A percentile compares a stretch with the other conserved stretches of the same genome.
Conservation (phyloP, 2,329 filamentous ascomycete species). For the Chalaropsis ovoidea region DNA sequence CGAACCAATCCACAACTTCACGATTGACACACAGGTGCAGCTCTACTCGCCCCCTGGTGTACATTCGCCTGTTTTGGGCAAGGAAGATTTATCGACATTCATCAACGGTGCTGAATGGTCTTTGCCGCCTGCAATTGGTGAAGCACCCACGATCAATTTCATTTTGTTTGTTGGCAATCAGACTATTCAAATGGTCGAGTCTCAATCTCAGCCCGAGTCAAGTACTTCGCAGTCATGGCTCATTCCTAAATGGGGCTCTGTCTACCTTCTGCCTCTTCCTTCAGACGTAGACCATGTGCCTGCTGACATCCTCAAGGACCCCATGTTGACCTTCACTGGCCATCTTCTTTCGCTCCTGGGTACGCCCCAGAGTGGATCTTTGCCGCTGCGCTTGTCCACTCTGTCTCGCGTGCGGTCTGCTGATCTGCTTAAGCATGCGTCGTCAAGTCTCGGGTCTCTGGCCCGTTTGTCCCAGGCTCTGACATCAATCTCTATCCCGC, state of each 20-base stretch:
- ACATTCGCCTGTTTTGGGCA: conserved; percentile 56
- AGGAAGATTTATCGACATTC: conserved; percentile 83
- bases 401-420: conserved; percentile 77
- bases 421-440: conserved; percentile 76
- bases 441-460: conserved; percentile 85
- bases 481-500: conserved; percentile 82
- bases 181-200: conserved; percentile 48
- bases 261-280: conserved; percentile 47
- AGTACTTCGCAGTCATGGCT: conserved; percentile 61
- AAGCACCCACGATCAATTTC: conserved; percentile 91
- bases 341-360: conserved; percentile 84
- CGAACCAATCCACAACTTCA: conserved; percentile 82
- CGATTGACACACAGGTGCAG: conserved; percentile 91
- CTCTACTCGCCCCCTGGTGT: conserved; percentile 70
- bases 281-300: conserved; percentile 45
- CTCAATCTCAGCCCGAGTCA: conserved; percentile 25
- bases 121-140: conserved; percentile 82
- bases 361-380: conserved; percentile 68
- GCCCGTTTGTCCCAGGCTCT: conserved; percentile 75
- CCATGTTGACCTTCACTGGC: conserved; percentile 80
- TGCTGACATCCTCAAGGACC: conserved; percentile 58
- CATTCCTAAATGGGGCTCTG: conserved; percentile 86
- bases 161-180: conserved; percentile 78
- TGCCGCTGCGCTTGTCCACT: conserved; percentile 75
- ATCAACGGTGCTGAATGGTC: conserved; percentile 99